A percentile compares a stretch with the other conserved stretches of the same genome.
phyloP scores from a whole-genome alignment of 2,329 filamentous ascomycete species.

The Fusarium sambucinum region DNA sequence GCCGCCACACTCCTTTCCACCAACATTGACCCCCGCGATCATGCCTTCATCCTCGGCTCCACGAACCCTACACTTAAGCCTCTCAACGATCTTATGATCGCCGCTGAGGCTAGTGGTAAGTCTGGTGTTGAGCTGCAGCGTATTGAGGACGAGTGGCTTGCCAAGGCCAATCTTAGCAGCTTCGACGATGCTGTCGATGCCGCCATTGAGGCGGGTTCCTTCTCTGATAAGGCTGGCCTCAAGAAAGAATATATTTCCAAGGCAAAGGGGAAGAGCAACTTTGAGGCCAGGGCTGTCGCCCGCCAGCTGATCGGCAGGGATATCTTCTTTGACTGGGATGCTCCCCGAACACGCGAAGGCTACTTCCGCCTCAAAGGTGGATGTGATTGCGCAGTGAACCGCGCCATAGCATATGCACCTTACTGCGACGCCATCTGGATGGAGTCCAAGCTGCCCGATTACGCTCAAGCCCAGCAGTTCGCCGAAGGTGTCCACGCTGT shows the following conservation, averaged over 20 bases:
- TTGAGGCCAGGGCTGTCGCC: conserved; percentile 83
- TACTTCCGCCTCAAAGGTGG: conserved; percentile 95
- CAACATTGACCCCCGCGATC: conserved; percentile 95
- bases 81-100: conserved; percentile 90
- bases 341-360: conserved; percentile 91
- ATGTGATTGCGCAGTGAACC: conserved; percentile 89
- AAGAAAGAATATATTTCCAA: conserved; percentile 74
- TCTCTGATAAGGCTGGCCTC: conserved; percentile 76
- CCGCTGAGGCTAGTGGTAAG: conserved; percentile 86
- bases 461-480: conserved; percentile 89
- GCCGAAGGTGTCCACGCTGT: conserved; percentile 92
- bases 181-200: conserved; percentile 92
- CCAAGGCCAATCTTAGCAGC: conserved; percentile 82
- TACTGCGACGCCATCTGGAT: conserved; percentile 99
- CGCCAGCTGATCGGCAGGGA: conserved; percentile 81
- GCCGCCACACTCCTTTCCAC: conserved; percentile 97
- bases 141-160: conserved; percentile 90
- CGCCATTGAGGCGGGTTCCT: conserved; percentile 77
- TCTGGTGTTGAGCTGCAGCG: conserved; percentile 82
- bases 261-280: conserved; percentile 85
- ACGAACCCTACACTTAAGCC: conserved; percentile 89
- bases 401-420: conserved; percentile 90
- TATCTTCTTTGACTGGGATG: conserved; percentile 94
- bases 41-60: conserved; percentile 89
- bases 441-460: conserved; percentile 98